Evolutionary conservation across 129 eudicot genomes (phyloP).

Genomic region (Pittosporum tobira): DNA sequence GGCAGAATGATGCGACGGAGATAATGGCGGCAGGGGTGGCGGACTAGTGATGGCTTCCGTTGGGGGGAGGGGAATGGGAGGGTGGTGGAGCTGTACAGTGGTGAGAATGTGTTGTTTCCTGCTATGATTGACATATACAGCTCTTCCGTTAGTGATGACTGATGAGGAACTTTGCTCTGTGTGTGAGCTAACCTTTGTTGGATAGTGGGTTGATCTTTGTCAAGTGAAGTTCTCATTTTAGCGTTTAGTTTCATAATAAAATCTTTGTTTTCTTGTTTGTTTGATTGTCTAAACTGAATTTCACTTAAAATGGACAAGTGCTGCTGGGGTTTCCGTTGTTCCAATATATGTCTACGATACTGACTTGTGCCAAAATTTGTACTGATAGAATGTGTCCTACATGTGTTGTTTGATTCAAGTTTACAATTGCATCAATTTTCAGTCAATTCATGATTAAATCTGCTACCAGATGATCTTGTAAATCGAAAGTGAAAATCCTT

Average conservation of each 20-base stretch:
- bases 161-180: neutral
- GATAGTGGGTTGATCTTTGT: neutral
- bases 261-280: neutral
- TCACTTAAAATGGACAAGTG: no score
- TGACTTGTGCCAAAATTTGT: no score
- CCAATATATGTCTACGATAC: no score
- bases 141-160: neutral
- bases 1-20: constrained; percentile 22
- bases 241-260: neutral
- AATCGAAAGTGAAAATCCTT: no score
- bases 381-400: no score
- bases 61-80: neutral
- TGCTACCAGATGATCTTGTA: no score
- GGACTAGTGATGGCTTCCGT: neutral
- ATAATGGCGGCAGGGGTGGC: neutral
- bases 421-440: no score
- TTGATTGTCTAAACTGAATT: no score
- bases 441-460: no score
- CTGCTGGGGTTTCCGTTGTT: no score
- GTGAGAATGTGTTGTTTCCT: neutral
- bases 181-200: no score
- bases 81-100: neutral
- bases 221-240: neutral
- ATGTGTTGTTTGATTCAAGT: no score
- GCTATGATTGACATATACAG: neutral